Evolutionary conservation across 805 yeast genomes (phyloP).

Genomic region (Ascoidea tarda): DNA sequence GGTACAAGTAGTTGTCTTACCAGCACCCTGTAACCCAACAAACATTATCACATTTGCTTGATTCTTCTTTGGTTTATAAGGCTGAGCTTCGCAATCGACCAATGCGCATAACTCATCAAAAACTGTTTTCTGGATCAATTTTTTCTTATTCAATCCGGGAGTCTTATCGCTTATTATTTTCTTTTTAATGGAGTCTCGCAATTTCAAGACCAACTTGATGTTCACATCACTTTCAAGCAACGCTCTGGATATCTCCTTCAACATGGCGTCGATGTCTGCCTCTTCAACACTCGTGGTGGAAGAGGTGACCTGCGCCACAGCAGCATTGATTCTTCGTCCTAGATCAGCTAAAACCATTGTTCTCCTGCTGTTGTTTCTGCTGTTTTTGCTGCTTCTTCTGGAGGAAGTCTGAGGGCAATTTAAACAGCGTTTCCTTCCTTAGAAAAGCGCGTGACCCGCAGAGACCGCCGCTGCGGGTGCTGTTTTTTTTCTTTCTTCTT

Average conservation of each 20-base stretch:
- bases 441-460: no score
- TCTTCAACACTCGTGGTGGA: constrained; percentile 43
- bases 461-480: no score
- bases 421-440: no score
- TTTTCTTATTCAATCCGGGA: constrained; percentile 53
- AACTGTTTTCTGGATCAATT: constrained; percentile 77
- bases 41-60: constrained; percentile 78
- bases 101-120: constrained; percentile 83
- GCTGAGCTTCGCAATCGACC: constrained; percentile 51
- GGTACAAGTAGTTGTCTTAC: constrained; percentile 96
- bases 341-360: constrained; percentile 71
- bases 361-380: no score
- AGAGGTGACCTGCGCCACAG: constrained; percentile 49
- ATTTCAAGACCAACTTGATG: constrained; percentile 61
- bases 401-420: no score
- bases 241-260: constrained; percentile 85
- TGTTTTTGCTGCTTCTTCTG: no score
- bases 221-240: constrained; percentile 91
- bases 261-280: constrained; percentile 49
- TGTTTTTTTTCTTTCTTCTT: no score
- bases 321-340: constrained; percentile 64
- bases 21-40: constrained; percentile 98
- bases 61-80: constrained; percentile 81
- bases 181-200: constrained; percentile 57
- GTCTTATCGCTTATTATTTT: constrained; percentile 40